Percentiles rank a stretch among this genome's conserved stretches.
These are phyloP conservation scores for Ascochyta lentis DNA, from an alignment of 2,329 filamentous ascomycete genomes.

Conservation along the genomic window DNA sequence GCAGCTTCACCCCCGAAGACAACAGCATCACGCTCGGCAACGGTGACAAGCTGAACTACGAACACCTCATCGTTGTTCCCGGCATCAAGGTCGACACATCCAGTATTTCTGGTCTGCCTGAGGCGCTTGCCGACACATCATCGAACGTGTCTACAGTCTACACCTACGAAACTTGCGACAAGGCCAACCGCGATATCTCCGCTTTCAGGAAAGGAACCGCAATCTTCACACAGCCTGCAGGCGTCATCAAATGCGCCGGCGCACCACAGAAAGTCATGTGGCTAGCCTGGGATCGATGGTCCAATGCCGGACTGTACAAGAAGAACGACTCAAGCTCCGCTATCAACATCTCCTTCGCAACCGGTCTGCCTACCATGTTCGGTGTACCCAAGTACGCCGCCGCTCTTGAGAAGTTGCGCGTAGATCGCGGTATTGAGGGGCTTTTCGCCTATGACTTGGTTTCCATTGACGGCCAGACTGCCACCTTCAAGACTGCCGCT, in stretches of 20 bases:
- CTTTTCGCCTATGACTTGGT: slow-evolving; percentile 50
- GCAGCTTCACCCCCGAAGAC: slow-evolving; percentile 60
- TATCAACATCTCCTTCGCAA: slow-evolving; percentile 49
- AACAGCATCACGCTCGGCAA: slow-evolving; percentile 63
- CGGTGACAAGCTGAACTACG: slow-evolving; percentile 65
- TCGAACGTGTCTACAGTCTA: slow-evolving; percentile 48
- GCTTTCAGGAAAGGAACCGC: slow-evolving; percentile 44
- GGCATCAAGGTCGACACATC: slow-evolving; percentile 42
- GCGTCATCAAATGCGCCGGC: slow-evolving; percentile 51
- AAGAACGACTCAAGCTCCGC: slow-evolving; percentile 32
- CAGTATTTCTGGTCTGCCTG: slow-evolving; percentile 42
- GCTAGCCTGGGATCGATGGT: slow-evolving; percentile 51
- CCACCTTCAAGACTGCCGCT: slow-evolving; percentile 39
- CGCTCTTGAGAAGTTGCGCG: slow-evolving; percentile 45
- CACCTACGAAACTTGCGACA: slow-evolving; percentile 49
- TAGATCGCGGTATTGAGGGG: slow-evolving; percentile 46
- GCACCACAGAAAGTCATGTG: slow-evolving; percentile 53
- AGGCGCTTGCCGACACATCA: slow-evolving; percentile 47
- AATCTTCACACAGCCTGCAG: slow-evolving; percentile 49
- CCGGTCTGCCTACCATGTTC: slow-evolving; percentile 50
- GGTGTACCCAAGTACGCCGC: slow-evolving; percentile 50
- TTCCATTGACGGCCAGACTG: slow-evolving; percentile 47
- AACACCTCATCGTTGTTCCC: slow-evolving; percentile 69
- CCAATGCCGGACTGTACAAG: slow-evolving; percentile 44
- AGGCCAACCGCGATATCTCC: slow-evolving; percentile 41